These are phyloP conservation scores for Melocanna baccifera DNA, from an alignment of 176 grass and related monocot species.

Conservation along the genomic window DNA sequence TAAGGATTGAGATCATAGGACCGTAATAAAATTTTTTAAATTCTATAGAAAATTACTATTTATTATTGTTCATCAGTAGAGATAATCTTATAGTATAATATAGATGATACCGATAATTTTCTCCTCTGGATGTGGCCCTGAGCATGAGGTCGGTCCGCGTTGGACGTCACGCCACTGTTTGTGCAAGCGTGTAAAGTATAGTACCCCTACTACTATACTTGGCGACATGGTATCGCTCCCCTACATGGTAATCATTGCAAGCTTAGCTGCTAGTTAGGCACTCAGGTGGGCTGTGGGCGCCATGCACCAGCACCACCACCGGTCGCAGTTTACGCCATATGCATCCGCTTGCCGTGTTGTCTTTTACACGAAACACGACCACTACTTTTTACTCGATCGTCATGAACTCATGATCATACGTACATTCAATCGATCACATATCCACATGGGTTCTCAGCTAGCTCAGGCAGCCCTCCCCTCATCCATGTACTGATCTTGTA, in stretches of 20 bases:
- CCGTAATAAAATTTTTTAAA: too few species aligned
- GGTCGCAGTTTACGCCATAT: neutral
- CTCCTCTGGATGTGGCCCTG: too few species aligned
- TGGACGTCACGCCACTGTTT: too few species aligned
- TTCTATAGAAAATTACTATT: too few species aligned
- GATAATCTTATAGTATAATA: too few species aligned
- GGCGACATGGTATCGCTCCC: neutral
- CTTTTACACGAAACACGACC: too few species aligned
- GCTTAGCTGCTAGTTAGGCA: neutral
- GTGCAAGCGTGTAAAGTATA: neutral
- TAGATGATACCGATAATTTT: too few species aligned
- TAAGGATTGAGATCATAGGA: too few species aligned
- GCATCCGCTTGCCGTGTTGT: neutral
- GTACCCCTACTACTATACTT: neutral
- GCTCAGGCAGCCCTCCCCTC: neutral
- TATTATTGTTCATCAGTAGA: too few species aligned
- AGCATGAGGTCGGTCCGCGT: too few species aligned
- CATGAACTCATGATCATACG: neutral
- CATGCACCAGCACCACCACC: neutral
- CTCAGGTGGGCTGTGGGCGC: neutral
- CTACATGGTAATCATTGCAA: neutral
- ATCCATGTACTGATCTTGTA: neutral
- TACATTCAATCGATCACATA: neutral
- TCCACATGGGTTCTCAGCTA: neutral
- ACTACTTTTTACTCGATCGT: neutral